These are phyloP conservation scores for Sclerotinia spermophila DNA, from an alignment of 2,329 filamentous ascomycete species.

Conservation along the genomic window DNA sequence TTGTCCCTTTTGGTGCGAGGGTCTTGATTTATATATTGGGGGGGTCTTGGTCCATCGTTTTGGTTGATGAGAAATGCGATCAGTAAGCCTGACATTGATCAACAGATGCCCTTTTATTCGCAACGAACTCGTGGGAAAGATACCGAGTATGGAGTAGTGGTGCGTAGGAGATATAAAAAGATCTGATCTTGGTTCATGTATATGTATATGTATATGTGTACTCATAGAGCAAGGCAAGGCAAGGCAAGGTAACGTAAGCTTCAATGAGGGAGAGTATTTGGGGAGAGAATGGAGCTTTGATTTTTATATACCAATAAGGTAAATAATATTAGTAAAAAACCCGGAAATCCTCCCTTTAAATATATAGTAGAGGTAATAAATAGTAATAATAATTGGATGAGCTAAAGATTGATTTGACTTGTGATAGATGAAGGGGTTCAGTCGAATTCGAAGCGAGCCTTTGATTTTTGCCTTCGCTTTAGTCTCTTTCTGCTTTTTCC, in stretches of 20 bases:
- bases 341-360: not conserved
- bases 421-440: constrained; percentile 10
- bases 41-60: not conserved
- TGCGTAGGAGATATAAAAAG: not conserved
- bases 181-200: not conserved
- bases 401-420: not conserved
- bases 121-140: constrained; percentile 7
- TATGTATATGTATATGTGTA: not conserved
- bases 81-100: constrained; percentile 8
- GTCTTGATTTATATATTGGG: not conserved
- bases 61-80: not conserved
- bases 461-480: not conserved
- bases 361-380: not conserved
- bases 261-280: not conserved
- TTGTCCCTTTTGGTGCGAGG: not conserved
- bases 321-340: not conserved
- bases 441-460: constrained; percentile 14
- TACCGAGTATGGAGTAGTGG: not conserved
- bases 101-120: not conserved
- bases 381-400: not conserved
- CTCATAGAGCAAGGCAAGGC: not conserved
- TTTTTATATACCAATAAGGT: not conserved
- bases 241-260: not conserved
- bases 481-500: too few species aligned
- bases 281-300: not conserved